Evolutionary conservation across 345 rosid genomes (phyloP), one percentile per base, ranked within the genome.

Genomic region (Euclidium syriacum): DNA sequence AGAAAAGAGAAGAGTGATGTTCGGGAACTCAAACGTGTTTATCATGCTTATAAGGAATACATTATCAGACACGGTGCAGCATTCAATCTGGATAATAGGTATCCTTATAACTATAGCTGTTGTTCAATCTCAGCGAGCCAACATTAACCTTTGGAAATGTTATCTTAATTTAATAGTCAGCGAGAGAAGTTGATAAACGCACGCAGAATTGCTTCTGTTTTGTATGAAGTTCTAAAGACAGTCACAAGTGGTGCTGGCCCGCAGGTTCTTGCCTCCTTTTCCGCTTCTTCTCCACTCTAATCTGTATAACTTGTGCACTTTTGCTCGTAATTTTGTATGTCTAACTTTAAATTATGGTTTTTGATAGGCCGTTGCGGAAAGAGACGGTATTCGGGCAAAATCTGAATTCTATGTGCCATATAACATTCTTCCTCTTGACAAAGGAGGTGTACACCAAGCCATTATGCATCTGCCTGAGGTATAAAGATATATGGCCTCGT

Each of bases 391-490:
- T 53, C 82, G 70, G n/a, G 75, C 62, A n/a, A 81, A 75, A 72
- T 66, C 90, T 22, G 84, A 75, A 46, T 68, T 83, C 68, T 83
- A 80, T 62, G 85, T 90, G 35, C 86, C 92, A 0, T 91, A 83
- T 76, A 92, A 92, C 81, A 88, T 92, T 76, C 95, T 92, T 70
- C 95, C 96, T 55, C 94, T 89, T 23, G 88, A 74, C 66, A 78
- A 80, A 52, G 96, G 96, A 81, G 87, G 86, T 22, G 77, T 77
- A 77, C 91, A 75, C 82, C 96, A 85, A 22, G 80, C 91, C 64
- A 87, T 89, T 73, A 85, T 85, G 95, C 81, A 83, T 72, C 65
- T 85, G 18, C 80, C 87, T 48, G 97, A 90, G 95, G 97, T 90
- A 76, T 51, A 54, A 25, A 58, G 22, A 51, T 50, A 48, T 22